Evolutionary conservation across 2,329 filamentous ascomycete genomes (phyloP).

Genomic region (Leptographium procerum): DNA sequence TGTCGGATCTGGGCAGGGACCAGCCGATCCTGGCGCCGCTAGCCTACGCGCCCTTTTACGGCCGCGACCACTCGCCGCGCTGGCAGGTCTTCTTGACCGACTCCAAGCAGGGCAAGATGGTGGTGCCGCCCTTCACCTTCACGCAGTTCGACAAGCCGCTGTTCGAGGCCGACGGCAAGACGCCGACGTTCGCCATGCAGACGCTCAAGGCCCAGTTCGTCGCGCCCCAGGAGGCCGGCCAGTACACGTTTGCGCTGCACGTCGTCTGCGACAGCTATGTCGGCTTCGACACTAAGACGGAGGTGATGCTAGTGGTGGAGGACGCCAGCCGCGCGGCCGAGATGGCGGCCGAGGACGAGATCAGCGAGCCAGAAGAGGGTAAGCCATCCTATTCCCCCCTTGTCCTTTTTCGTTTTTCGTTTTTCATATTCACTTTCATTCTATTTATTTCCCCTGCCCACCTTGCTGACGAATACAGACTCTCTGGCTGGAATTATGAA

Average conservation of each 20-base stretch:
- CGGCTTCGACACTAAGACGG: constrained; percentile 84
- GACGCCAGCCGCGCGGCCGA: constrained; percentile 75
- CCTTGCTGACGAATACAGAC: constrained; percentile 39
- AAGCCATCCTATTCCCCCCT: constrained; percentile 23
- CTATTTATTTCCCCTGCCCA: neutral
- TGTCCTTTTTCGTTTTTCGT: neutral
- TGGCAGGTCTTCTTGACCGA: constrained; percentile 96
- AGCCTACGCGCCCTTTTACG: constrained; percentile 82
- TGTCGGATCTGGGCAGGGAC: constrained; percentile 40
- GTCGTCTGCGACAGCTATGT: constrained; percentile 91
- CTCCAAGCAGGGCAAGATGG: constrained; percentile 88
- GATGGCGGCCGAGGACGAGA: constrained; percentile 81
- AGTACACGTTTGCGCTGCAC: constrained; percentile 92
- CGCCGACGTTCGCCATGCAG: constrained; percentile 85
- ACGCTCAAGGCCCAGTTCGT: constrained; percentile 96
- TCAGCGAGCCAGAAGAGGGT: constrained; percentile 97
- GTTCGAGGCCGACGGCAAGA: constrained; percentile 62
- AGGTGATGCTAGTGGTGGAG: constrained; percentile 80
- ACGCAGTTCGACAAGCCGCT: constrained; percentile 83
- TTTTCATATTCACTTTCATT: constrained; percentile 11
- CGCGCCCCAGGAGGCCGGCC: constrained; percentile 80
- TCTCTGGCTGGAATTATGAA: constrained; percentile 86
- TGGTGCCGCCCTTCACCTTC: constrained; percentile 94
- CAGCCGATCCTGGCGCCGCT: constrained; percentile 66
- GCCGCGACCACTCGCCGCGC: constrained; percentile 76